Base-by-base conservation (phyloP, 257 asterid genomes). In the Capsicum pubescens region DNA sequence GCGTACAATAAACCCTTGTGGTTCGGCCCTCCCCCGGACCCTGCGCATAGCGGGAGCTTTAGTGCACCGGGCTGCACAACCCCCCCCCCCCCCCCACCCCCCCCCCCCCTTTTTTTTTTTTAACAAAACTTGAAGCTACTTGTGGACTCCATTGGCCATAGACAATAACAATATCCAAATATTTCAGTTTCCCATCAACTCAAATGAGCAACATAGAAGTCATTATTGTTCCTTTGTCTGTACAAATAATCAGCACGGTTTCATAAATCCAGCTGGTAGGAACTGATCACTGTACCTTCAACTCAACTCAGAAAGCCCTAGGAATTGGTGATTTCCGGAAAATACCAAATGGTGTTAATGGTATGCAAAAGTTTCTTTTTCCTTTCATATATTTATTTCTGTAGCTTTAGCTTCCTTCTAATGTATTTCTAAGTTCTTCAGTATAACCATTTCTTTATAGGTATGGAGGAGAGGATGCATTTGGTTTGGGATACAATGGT, bases 391-490 rank as follows among this genome's bases (percentile, higher is more conserved):
- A 56, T 17, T n/a, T 50, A 66, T 50, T 55, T 21, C 42, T 19
- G 15, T 13, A 36, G 46, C 72, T 50, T 36, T 15, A 4, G 3
- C 59, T 80, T 3, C 58, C 50, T 42, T 84, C 60, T 84, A 50
- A 9, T 44, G 36, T 32, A 60, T 58, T 39, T 35, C 61, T 48
- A 44, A 76, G 57, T 54, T 83, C 67, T 72, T 61, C 77, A 79
- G 64, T 15, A 36, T 9, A 77, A 54, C 7, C 69, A 16, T 82
- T 17, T n/a, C 67, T 80, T 67, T 81, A 64, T 84, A 94, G 99
- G 99, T 82, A 90, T 96, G 60, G 99, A 96, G 91, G 99, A 96
- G 93, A 92, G 98, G 89, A 94, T 96, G 98, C 98, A 94, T 87
- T 86, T 96, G 87, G 91, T 93, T 88, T 96, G 99, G 99, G 98